Evolutionary conservation across 305 asterid genomes (phyloP).

Genomic region (Petunia hybrid): DNA sequence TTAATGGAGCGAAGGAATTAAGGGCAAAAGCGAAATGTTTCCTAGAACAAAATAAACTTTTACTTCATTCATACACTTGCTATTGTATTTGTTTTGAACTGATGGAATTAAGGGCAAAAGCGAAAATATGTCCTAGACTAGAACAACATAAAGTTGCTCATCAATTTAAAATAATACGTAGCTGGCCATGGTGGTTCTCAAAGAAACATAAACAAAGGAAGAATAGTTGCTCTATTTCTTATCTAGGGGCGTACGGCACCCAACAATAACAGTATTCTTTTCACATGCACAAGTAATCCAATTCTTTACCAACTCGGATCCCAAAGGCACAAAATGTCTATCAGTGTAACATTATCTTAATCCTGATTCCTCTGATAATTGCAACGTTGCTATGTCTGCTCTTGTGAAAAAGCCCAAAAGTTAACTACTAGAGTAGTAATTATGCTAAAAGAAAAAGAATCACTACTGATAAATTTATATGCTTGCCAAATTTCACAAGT

Average conservation of each 20-base stretch:
- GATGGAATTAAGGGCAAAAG: too few species aligned
- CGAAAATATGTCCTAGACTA: too few species aligned
- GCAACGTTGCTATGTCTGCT: not conserved
- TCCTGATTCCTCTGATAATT: not conserved
- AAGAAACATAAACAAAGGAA: not conserved
- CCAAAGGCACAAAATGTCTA: not conserved
- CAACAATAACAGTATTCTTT: not conserved
- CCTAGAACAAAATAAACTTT: too few species aligned
- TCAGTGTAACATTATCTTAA: not conserved
- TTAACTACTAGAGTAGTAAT: not conserved
- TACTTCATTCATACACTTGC: too few species aligned
- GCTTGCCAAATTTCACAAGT: not conserved
- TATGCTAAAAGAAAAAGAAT: not conserved
- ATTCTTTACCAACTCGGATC: not conserved
- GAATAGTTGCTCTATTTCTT: not conserved
- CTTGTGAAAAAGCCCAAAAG: not conserved
- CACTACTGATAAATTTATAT: not conserved
- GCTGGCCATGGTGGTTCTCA: not conserved
- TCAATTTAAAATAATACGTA: too few species aligned
- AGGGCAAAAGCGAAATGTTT: too few species aligned
- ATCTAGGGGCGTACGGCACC: not conserved
- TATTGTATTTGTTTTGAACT: too few species aligned
- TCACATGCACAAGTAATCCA: not conserved
- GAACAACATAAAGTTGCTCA: too few species aligned
- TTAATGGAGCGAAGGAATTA: too few species aligned